Evolutionary conservation across 768 basidiomycete species (phyloP), one percentile per base, ranked within the genome.

Genomic region (Pholiota microspora): DNA sequence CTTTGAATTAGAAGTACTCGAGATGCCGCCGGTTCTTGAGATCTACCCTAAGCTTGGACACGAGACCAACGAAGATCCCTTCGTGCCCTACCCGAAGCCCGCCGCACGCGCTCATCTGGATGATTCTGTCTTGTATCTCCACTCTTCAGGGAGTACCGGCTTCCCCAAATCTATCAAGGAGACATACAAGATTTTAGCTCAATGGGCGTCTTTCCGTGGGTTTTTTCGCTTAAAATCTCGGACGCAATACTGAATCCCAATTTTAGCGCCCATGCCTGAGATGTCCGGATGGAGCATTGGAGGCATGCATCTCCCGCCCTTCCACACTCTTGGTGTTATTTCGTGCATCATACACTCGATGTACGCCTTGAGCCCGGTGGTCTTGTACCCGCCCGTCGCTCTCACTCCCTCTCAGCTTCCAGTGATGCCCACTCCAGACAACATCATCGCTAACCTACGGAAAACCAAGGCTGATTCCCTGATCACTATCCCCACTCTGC

Each of bases 141-240:
- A 81, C 53, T 81, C 80, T 0, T 81, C 81, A 5, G 79, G 79
- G 24, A 78, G 77, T 44, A 77, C 79, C 0, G 77, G 78, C 4
- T 67, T 76, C 36, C 78, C 79, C 0, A 79, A 77, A 51, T 56
- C 74, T 2, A 71, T 81, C 46, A 64, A 69, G 8, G 66, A 73
- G 38, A 72, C 68, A 0, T 62, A 71, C 31, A 51, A 59, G 9
- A 63, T 59, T 15, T 32, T 69, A 7, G 32, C 67, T 3, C 68
- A 75, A n/a, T 76, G 73, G 69, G 68, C 65, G 5, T 49, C 57
- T n/a, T 61, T 66, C 23, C 64, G 77, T 79, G 56, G 60, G 73
- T 9, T 16, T 12, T n/a, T 45, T 52, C 13, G 24, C 21, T 31
- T n/a, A 9, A 10, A 27, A 9, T 10, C 8, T 25, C 24, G 24